phyloP scores from a whole-genome alignment of 768 basidiomycete genomes.

The Leccinum variicolor region DNA sequence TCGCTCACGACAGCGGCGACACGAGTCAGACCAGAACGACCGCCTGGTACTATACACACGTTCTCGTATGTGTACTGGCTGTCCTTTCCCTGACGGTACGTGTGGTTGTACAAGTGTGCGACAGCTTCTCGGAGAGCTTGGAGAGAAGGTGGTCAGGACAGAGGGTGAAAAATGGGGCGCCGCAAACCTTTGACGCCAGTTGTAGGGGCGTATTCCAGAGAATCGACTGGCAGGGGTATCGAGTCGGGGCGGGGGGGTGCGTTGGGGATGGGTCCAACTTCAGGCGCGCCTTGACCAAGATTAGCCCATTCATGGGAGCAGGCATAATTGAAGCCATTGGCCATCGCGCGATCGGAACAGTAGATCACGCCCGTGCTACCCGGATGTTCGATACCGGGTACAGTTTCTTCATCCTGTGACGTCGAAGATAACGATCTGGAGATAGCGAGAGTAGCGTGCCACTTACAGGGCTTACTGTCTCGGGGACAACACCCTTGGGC shows the following conservation, averaged over 20 bases:
- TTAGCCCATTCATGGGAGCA: constrained; percentile 81
- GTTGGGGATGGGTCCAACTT: constrained; percentile 80
- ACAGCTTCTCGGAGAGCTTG: constrained; percentile 84
- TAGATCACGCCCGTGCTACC: constrained; percentile 69
- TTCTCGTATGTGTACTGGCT: constrained; percentile 92
- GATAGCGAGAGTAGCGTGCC: not conserved
- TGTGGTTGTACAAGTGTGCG: constrained; percentile 83
- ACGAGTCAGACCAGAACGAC: constrained; percentile 84
- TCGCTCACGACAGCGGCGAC: constrained; percentile 91
- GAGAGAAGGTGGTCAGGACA: constrained; percentile 2
- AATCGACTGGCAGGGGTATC: constrained; percentile 65
- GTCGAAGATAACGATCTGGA: constrained; percentile 2
- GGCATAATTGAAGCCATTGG: constrained; percentile 86
- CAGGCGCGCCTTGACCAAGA: constrained; percentile 90
- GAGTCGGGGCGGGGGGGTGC: constrained; percentile 63
- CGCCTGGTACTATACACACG: constrained; percentile 93
- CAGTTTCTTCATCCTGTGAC: constrained; percentile 77
- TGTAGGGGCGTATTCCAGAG: constrained; percentile 89
- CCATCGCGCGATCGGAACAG: constrained; percentile 92
- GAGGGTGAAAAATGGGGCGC: not conserved
- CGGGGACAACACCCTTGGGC: constrained; percentile 60
- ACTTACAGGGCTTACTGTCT: constrained; percentile 68
- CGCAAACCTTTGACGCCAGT: constrained; percentile 77
- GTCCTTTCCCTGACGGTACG: constrained; percentile 75
- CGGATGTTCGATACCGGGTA: constrained; percentile 84